Evolutionary conservation across 2,329 filamentous ascomycete species (phyloP), one percentile per base, ranked within the genome.

Genomic region (Xylaria sp.): DNA sequence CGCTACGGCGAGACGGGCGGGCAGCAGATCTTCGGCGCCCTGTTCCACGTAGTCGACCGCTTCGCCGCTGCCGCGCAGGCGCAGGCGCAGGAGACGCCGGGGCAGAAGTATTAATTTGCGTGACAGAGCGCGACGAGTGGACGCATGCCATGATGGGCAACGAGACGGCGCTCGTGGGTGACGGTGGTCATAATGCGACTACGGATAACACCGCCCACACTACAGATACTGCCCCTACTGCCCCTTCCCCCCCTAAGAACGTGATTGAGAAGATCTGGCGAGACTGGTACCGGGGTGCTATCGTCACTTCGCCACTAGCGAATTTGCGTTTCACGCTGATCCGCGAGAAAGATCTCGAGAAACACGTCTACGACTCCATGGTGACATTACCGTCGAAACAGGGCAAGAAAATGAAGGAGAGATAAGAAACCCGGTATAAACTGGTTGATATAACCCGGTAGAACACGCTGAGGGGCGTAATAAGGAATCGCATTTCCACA

Each of bases 261-360:
- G 70, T 80, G 15, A 75, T 83, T 68, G 79, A 82, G 71, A 80
- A 78, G 73, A 78, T 83, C 37, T 83, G 81, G 81, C 74, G 74
- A 43, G 78, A 80, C 4, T 82, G 81, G 77, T 75, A 81, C 60
- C 69, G 76, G 23, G 79, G 79, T 17, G 77, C 76, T 8, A 76
- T 77, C 11, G 72, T 77, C 50, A 78, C 73, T 45, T 77, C 77
- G 33, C 73, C 72, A 37, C 69, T 82, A 74, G 78, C 76, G 11
- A 74, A 78, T 35, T 77, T 78, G 71, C 73, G 78, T 69, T 82
- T 83, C 64, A 56, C 80, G 52, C 73, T 83, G 70, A 76, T 83
- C 4, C 66, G 73, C 40, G 81, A 83, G 71, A 72, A 75, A 15
- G 76, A 79, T n/a, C 63, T 83, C 52, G 75, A 76, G 19, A 68